Base-by-base conservation (phyloP, 2,329 filamentous ascomycete genomes). In the Botrytis squamosa region DNA sequence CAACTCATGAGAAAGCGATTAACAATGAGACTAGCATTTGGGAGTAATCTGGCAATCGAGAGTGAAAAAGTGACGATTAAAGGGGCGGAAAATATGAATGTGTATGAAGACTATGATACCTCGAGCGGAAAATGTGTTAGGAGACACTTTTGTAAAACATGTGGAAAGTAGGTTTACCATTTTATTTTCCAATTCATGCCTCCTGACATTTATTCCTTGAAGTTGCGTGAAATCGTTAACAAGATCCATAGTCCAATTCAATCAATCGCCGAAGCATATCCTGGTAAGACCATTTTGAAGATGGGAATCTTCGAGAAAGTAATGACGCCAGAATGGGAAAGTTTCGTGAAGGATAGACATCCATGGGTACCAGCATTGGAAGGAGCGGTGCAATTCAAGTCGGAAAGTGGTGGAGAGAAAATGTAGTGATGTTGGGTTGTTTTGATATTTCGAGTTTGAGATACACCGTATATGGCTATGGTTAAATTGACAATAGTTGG, bases 261-360 rank as follows among this genome's bases (percentile, higher is more conserved):
- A 79, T 86, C 83, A 29, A 80, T 84, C 44, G 83, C 84, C 0
- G 80, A 81, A 29, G 66, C 81, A 0, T 82, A 81, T 60, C 81
- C 83, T 8, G 81, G 82, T n/a, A 85, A 85, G 75, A 81, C 84
- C 0, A 80, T 87, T 22, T 69, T 87, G 64, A 87, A 87, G 78
- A 83, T 86, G 81, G 86, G 86, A 20, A 84, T 87, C 60, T 86
- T 85, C 75, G 84, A 84, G 8, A 79, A 83, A 6, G 86, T 86
- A 38, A 84, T 85, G 7, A 78, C 81, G 73, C 85, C 85, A 0
- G 84, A 86, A 74, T 80, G 80, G 65, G 85, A 86, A 78, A 81
- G 77, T 25, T 87, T 86, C 78, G 82, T 81, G 3, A 72, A 78
- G n/a, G 82, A 85, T 75, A 80, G 82, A 68, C 84, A 86, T 75